Evolutionary conservation across 2,329 filamentous ascomycete species (phyloP).

Genomic region (Dendrostoma leiphaemia): DNA sequence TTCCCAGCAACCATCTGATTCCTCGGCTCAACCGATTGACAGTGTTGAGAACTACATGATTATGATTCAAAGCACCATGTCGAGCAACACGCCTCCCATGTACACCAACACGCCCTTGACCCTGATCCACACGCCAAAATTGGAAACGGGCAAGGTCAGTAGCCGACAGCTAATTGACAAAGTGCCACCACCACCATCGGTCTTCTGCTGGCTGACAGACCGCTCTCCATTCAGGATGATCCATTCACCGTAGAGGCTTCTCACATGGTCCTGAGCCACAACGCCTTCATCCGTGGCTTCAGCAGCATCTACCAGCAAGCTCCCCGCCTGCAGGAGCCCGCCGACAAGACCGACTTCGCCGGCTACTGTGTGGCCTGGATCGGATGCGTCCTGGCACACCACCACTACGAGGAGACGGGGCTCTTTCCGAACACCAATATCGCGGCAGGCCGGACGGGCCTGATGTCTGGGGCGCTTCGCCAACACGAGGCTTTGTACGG

Average conservation of each 20-base stretch:
- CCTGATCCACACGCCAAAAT: slow-evolving; percentile 18
- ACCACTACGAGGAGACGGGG: slow-evolving; percentile 23
- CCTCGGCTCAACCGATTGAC: too few species aligned
- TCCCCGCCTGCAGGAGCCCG: slow-evolving; percentile 8
- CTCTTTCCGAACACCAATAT: slow-evolving; percentile 23
- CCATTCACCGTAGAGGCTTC: slow-evolving; percentile 24
- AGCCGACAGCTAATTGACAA: slow-evolving; percentile 19
- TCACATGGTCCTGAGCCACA: slow-evolving; percentile 24
- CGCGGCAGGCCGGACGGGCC: slow-evolving; percentile 16
- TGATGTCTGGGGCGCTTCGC: slow-evolving; percentile 18
- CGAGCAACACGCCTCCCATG: slow-evolving; percentile 11
- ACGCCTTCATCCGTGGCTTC: slow-evolving; percentile 24
- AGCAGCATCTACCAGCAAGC: slow-evolving; percentile 26
- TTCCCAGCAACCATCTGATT: too few species aligned
- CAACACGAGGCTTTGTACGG: background rate
- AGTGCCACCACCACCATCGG: background rate
- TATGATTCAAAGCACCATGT: background rate
- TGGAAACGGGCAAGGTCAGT: slow-evolving; percentile 39
- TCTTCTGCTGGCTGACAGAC: slow-evolving; percentile 13
- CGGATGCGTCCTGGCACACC: slow-evolving; percentile 21
- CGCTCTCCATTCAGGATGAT: slow-evolving; percentile 17
- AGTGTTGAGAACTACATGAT: too few species aligned
- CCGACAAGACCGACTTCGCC: slow-evolving; percentile 22
- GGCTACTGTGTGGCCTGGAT: slow-evolving; percentile 22
- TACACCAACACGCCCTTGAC: slow-evolving; percentile 21